Evolutionary conservation across 2,329 filamentous ascomycete genomes (phyloP), one percentile per base, ranked within the genome.

Genomic region (Alternaria brassicicola): DNA sequence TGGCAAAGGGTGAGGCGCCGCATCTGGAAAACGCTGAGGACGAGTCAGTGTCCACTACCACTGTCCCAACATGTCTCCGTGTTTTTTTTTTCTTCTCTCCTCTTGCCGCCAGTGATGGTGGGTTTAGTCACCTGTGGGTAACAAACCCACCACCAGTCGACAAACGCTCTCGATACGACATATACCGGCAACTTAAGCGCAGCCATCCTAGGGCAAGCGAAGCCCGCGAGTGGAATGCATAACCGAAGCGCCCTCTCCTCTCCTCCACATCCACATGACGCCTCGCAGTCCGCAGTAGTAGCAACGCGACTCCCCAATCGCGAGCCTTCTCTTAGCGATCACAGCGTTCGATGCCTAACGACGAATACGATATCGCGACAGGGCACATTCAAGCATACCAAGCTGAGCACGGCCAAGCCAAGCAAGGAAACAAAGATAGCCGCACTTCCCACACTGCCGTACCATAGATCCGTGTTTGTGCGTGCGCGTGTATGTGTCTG

Each of bases 371-470:
- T 38, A 19, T 17, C 13, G 51, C 51, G 38, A n/a, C 35, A 31
- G 30, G 17, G 38, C 45, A 39, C 23, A 39, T 39, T 68, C 28
- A 4, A 71, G 69, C 3, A 74, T 64, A 21, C 36, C 35, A 63
- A 48, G 52, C 60, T 56, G n/a, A n/a, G n/a, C n/a, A n/a, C n/a
- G n/a, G n/a, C 36, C 35, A 63, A 48, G 52, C 60, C 54, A 64
- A 52, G 39, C 17, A 38, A 46, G 35, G 43, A 51, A 48, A 21
- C 25, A 33, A 33, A 46, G 30, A 56, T 52, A 53, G 41, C 54
- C 52, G 45, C 43, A 26, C 39, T 19, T 33, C 45, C 45, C 50
- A 52, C 45, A 35, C 39, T 21, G 42, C 55, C 55, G 45, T 38
- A 41, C 50, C 19, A 49, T 17, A 38, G 36, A 60, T 68, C 59